These are phyloP conservation scores for Coemansia pectinata DNA, from an alignment of 192 early-diverging fungal genomes.

Conservation along the genomic window DNA sequence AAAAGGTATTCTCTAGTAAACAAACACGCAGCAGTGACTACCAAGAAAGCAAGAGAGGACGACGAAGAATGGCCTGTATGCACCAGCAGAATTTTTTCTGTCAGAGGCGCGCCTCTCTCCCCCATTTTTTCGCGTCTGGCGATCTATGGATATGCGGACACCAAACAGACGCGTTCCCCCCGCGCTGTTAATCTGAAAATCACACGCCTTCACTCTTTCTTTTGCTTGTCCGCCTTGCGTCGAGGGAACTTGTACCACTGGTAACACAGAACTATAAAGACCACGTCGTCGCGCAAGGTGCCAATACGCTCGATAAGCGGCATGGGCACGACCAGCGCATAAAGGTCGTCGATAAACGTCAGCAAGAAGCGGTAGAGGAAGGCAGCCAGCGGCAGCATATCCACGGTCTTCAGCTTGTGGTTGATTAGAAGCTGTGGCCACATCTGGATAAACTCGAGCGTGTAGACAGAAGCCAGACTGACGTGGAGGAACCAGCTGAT, in stretches of 20 bases:
- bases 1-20: not conserved
- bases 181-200: slow-evolving; percentile 2
- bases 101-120: not conserved
- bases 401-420: slow-evolving; percentile 59
- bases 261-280: slow-evolving; percentile 58
- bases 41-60: not conserved
- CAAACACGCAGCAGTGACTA: slow-evolving; percentile 9
- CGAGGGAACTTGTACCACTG: slow-evolving; percentile 56
- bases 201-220: slow-evolving; percentile 8
- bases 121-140: slow-evolving; percentile 18
- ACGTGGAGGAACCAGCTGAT: slow-evolving; percentile 57
- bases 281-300: slow-evolving; percentile 58
- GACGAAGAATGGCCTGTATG: not conserved
- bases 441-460: slow-evolving; percentile 62
- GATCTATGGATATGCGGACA: slow-evolving; percentile 8
- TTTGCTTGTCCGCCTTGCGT: slow-evolving; percentile 27
- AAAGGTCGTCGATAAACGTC: slow-evolving; percentile 63
- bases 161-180: slow-evolving; percentile 12
- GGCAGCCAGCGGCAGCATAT: slow-evolving; percentile 58
- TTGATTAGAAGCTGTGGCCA: slow-evolving; percentile 63
- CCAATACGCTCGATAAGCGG: slow-evolving; percentile 59
- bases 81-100: not conserved
- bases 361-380: slow-evolving; percentile 59
- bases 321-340: slow-evolving; percentile 63
- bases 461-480: slow-evolving; percentile 57